A percentile compares a stretch with the other conserved stretches of the same genome.
These are phyloP conservation scores for Pythium biforme DNA, from an alignment of 352 stramenopile species.

Conservation along the genomic window DNA sequence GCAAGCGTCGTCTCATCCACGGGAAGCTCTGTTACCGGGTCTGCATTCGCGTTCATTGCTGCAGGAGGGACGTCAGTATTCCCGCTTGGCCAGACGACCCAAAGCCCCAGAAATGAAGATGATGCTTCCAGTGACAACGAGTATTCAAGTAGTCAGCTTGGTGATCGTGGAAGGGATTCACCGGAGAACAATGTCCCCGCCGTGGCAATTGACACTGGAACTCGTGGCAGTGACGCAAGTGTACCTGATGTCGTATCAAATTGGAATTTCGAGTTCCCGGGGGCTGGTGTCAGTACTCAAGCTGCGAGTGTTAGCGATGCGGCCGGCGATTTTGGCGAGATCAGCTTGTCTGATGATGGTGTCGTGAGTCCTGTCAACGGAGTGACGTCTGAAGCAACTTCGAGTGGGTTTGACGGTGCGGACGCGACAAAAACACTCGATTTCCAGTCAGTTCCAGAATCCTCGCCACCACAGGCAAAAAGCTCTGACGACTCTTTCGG, in stretches of 20 bases:
- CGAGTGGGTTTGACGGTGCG: no score
- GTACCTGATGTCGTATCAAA: background rate
- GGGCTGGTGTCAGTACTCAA: background rate
- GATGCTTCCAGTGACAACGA: background rate
- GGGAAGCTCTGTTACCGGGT: slow-evolving; percentile 18
- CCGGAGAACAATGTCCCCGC: background rate
- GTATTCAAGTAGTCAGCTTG: background rate
- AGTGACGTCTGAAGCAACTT: no score
- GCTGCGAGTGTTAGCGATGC: no score
- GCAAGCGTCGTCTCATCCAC: slow-evolving; percentile 20
- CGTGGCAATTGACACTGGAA: background rate
- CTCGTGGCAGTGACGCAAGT: background rate
- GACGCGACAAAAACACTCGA: background rate
- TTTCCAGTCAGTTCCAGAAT: background rate
- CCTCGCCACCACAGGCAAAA: background rate
- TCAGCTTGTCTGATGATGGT: no score
- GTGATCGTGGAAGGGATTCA: background rate
- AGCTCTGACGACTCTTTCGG: background rate
- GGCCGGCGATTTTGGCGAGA: no score
- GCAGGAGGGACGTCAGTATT: slow-evolving; percentile 7
- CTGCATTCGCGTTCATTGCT: slow-evolving; percentile 19
- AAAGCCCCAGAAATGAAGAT: background rate
- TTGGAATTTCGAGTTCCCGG: background rate
- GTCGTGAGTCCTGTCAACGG: background rate
- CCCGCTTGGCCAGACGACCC: background rate